These are phyloP conservation scores for Torulaspora maleeae DNA, from an alignment of 805 yeast genomes.

Conservation along the genomic window DNA sequence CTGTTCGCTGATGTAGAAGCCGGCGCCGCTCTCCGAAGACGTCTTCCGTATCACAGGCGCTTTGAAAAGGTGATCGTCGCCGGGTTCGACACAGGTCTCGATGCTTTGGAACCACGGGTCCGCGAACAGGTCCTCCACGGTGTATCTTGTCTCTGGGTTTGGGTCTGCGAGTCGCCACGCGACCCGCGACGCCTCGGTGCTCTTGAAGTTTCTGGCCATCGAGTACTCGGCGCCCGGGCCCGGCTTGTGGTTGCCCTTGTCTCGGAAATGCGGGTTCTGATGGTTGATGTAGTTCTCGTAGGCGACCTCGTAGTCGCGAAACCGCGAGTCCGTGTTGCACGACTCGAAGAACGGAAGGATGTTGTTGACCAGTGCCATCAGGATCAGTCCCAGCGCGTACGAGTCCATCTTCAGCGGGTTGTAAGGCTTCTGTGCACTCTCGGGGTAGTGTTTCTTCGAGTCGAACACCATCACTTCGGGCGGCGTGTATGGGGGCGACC, in stretches of 20 bases:
- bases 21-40: conserved; percentile 14
- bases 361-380: conserved; percentile 55
- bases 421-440: conserved; percentile 38
- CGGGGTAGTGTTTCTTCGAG: conserved; percentile 33
- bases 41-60: conserved; percentile 28
- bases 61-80: conserved; percentile 18
- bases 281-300: conserved; percentile 39
- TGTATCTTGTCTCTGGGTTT: conserved; percentile 47
- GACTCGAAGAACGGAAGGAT: conserved; percentile 59
- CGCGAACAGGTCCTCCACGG: conserved; percentile 47
- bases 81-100: conserved; percentile 47
- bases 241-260: conserved; percentile 40
- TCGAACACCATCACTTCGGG: conserved; percentile 63
- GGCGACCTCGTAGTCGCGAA: conserved; percentile 50
- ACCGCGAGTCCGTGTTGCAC: conserved; percentile 43
- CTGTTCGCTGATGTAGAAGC: conserved; percentile 13
- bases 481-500: conserved; percentile 77
- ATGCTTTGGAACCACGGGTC: conserved; percentile 62
- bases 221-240: conserved; percentile 73
- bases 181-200: conserved; percentile 58
- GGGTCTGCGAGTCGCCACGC: conserved; percentile 77
- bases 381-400: conserved; percentile 69
- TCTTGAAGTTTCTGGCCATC: conserved; percentile 58
- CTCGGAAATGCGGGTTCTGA: conserved; percentile 47
- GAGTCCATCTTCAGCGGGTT: conserved; percentile 66